Evolutionary conservation across 2,329 filamentous ascomycete genomes (phyloP).

Genomic region (Thelonectria blattea): DNA sequence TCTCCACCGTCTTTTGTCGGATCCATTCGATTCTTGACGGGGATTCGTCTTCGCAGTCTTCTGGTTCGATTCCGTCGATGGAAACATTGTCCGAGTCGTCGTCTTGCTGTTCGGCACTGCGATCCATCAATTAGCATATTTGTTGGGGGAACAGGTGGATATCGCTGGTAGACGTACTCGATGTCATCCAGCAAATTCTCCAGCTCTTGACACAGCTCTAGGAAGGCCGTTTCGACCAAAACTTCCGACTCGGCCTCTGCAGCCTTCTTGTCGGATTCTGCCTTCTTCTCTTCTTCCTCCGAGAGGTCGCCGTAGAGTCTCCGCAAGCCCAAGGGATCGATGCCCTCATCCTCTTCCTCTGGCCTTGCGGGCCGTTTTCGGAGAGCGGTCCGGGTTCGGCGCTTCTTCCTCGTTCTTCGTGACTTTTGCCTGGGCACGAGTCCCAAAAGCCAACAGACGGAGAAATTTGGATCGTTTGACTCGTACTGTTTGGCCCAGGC

Average conservation of each 20-base stretch:
- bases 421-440: slow-evolving; percentile 34
- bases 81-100: slow-evolving; percentile 37
- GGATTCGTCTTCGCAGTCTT: slow-evolving; percentile 46
- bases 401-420: slow-evolving; percentile 30
- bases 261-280: slow-evolving; percentile 8
- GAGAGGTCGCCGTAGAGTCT: slow-evolving; percentile 34
- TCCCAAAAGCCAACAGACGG: slow-evolving; percentile 40
- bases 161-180: slow-evolving; percentile 31
- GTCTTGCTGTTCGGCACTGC: slow-evolving; percentile 27
- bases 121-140: slow-evolving; percentile 11
- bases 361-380: slow-evolving; percentile 15
- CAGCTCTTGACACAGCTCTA: slow-evolving; percentile 36
- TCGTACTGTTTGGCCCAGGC: slow-evolving; percentile 35
- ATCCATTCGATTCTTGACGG: slow-evolving; percentile 47
- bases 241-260: slow-evolving; percentile 29
- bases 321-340: slow-evolving; percentile 31
- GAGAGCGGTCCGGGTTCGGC: slow-evolving; percentile 24
- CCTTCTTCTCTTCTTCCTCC: slow-evolving; percentile 30
- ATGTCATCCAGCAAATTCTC: slow-evolving; percentile 40
- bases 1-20: slow-evolving; percentile 53
- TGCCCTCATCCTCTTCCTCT: slow-evolving; percentile 17
- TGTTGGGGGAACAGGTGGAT: not conserved
- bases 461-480: slow-evolving; percentile 38
- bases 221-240: slow-evolving; percentile 36
- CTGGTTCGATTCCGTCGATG: slow-evolving; percentile 39